Evolutionary conservation across 257 asterid species (phyloP).

Genomic region (Nicotiana tomentosiformis): DNA sequence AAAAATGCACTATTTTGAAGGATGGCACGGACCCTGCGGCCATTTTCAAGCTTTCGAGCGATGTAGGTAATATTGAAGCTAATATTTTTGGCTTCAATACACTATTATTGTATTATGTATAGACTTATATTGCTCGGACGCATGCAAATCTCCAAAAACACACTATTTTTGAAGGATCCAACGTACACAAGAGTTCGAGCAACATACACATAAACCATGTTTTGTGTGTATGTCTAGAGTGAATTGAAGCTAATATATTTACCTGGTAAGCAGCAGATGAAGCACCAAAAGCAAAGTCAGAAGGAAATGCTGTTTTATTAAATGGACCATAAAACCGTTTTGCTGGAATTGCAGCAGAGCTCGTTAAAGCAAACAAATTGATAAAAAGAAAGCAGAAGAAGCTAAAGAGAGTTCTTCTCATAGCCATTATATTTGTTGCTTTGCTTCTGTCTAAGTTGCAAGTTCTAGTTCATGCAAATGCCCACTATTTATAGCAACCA

Average conservation of each 20-base stretch:
- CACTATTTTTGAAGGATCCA: too few relatives aligned
- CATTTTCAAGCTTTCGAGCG: too few relatives aligned
- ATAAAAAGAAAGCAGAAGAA: not conserved
- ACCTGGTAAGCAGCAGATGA: constrained; percentile 42
- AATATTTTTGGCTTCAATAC: too few relatives aligned
- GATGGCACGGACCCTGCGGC: too few relatives aligned
- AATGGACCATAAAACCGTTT: not conserved
- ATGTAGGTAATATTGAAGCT: too few relatives aligned
- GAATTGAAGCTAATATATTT: too few relatives aligned
- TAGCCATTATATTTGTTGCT: not conserved
- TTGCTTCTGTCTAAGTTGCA: not conserved
- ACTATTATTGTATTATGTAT: too few relatives aligned
- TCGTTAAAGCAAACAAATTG: not conserved
- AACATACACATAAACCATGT: not conserved
- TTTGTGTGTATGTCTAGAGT: not conserved
- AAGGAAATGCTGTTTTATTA: constrained; percentile 12
- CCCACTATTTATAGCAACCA: not conserved
- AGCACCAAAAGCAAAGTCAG: constrained; percentile 30
- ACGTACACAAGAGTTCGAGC: too few relatives aligned
- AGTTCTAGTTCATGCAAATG: not conserved
- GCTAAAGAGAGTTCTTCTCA: not conserved
- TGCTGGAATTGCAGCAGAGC: not conserved
- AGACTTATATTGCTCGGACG: too few relatives aligned
- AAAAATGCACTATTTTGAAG: too few relatives aligned
- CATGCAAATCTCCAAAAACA: too few relatives aligned